Evolutionary conservation across 75 land plant genomes (phyloP).

Genomic region (Chamaecyparis obtusa): DNA sequence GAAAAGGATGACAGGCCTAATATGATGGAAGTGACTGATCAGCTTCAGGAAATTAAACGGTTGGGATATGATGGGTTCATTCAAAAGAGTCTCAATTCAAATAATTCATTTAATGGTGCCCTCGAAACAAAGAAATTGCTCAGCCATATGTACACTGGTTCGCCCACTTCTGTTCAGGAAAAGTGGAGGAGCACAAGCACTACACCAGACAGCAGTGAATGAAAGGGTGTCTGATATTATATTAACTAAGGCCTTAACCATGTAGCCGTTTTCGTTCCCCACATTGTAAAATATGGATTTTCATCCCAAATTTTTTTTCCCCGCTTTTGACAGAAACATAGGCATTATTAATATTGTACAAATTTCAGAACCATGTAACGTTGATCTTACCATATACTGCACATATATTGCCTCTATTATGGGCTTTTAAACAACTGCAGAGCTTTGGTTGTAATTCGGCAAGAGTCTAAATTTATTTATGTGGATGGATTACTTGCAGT

Average conservation of each 20-base stretch:
- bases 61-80: background rate
- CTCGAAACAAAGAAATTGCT: background rate
- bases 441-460: background rate
- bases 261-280: too few species aligned
- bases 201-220: constrained; percentile 12
- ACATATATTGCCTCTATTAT: background rate
- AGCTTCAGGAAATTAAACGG: constrained; percentile 26
- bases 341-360: too few species aligned
- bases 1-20: constrained; percentile 82
- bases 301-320: too few species aligned
- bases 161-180: constrained; percentile 22
- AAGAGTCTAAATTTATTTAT: background rate
- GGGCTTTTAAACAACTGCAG: background rate
- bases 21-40: constrained; percentile 57
- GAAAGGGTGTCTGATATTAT: background rate
- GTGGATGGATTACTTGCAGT: background rate
- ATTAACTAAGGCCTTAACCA: too few species aligned
- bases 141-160: constrained; percentile 1
- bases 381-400: background rate
- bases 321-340: too few species aligned
- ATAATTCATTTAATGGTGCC: background rate
- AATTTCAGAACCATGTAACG: background rate
- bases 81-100: background rate
- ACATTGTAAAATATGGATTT: too few species aligned
- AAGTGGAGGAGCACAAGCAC: constrained; percentile 19